These are phyloP conservation scores for Pelagomonas calceolata DNA, from an alignment of 108 stramenopile species.

Conservation along the genomic window DNA sequence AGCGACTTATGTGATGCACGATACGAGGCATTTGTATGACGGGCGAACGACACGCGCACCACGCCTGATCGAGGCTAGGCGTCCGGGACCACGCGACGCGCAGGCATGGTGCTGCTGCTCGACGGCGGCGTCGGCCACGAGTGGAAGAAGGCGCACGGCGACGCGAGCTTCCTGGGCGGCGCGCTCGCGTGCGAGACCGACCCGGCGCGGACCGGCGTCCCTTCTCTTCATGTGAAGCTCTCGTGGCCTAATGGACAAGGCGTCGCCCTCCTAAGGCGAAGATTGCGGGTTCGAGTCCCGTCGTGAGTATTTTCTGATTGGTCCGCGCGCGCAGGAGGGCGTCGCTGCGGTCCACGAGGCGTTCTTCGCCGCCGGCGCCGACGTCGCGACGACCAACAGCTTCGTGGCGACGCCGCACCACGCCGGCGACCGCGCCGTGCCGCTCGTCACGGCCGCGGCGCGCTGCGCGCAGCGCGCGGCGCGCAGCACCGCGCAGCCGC, in stretches of 20 bases:
- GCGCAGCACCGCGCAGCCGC: not conserved
- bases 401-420: not conserved
- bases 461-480: not conserved
- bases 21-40: no score
- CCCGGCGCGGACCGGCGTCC: no score
- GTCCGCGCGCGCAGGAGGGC: not conserved
- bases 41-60: no score
- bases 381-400: not conserved
- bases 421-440: not conserved
- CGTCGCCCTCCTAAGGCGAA: no score
- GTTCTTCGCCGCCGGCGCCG: not conserved
- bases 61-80: no score
- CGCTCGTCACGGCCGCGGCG: not conserved
- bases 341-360: not conserved
- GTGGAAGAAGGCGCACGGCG: not conserved
- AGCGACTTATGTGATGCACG: no score
- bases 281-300: no score
- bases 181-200: not conserved
- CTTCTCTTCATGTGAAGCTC: no score
- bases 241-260: no score
- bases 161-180: not conserved
- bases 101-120: no score
- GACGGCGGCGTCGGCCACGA: not conserved
- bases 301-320: no score
- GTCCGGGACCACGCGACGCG: no score